phyloP scores from a whole-genome alignment of 306 rosid genomes.

The Prunus kanzakura region DNA sequence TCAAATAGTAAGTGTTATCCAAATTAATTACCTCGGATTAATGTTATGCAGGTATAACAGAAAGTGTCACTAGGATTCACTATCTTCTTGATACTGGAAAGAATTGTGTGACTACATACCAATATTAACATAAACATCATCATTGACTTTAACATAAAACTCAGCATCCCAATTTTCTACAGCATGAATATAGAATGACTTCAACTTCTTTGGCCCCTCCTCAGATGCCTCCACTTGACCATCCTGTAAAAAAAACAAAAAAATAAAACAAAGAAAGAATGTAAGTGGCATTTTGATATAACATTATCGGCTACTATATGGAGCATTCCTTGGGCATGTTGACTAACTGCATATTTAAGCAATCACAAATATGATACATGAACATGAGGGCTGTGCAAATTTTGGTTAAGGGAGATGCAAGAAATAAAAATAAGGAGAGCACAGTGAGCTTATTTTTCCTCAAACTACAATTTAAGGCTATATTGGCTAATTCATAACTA shows the following conservation, averaged over 20 bases:
- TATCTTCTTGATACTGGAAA: constrained; percentile 20
- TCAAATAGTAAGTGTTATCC: background rate
- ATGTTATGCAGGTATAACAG: background rate
- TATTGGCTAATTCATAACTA: background rate
- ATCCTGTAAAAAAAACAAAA: constrained; percentile 42
- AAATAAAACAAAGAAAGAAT: background rate
- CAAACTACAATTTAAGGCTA: background rate
- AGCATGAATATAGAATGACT: constrained; percentile 56
- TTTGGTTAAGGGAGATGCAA: background rate
- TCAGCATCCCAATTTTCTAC: constrained; percentile 64
- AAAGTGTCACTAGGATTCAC: background rate
- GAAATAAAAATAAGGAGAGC: background rate
- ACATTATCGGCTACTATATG: background rate
- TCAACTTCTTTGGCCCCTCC: constrained; percentile 46
- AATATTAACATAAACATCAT: constrained; percentile 60
- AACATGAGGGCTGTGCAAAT: background rate
- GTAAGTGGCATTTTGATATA: background rate
- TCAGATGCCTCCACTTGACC: constrained; percentile 55
- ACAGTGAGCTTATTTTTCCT: background rate
- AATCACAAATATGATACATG: background rate
- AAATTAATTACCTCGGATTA: no score
- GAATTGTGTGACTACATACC: constrained; percentile 48
- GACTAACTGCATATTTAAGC: background rate
- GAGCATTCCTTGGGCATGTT: background rate
- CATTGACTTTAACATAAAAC: constrained; percentile 65